These are phyloP conservation scores for Parietaria judaica DNA, from an alignment of 306 rosid genomes.

Conservation along the genomic window DNA sequence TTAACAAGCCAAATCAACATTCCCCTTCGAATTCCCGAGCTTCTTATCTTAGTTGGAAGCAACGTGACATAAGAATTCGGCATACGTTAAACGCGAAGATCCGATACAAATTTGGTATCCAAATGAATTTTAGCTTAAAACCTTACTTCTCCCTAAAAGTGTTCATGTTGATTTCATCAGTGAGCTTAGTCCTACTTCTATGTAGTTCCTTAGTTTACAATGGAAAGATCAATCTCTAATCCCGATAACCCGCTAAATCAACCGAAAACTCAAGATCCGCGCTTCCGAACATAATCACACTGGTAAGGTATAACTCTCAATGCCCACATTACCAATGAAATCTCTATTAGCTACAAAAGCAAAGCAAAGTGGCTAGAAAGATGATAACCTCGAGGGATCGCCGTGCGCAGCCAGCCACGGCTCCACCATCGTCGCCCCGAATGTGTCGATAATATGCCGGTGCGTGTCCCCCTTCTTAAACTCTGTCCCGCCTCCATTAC, in stretches of 20 bases:
- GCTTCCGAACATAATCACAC: not conserved
- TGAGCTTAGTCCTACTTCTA: too few relatives aligned
- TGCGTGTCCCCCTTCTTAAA: slow-evolving; percentile 50
- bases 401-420: slow-evolving; percentile 98
- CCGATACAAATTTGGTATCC: too few relatives aligned
- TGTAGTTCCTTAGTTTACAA: not conserved
- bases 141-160: too few relatives aligned
- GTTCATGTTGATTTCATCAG: too few relatives aligned
- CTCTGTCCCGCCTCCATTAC: slow-evolving; percentile 21
- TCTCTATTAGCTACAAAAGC: not conserved
- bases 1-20: not conserved
- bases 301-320: too few relatives aligned
- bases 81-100: too few relatives aligned
- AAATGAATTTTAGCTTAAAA: too few relatives aligned
- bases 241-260: not conserved
- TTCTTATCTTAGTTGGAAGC: too few relatives aligned
- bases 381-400: slow-evolving; percentile 69
- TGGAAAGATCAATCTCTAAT: not conserved
- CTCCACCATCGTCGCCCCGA: slow-evolving; percentile 82
- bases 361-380: not conserved
- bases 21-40: too few relatives aligned
- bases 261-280: too few relatives aligned
- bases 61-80: too few relatives aligned
- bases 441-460: slow-evolving; percentile 61
- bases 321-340: not conserved